Evolutionary conservation across 2,329 filamentous ascomycete genomes (phyloP), one percentile per base, ranked within the genome.

Genomic region (Beauveria sp.): DNA sequence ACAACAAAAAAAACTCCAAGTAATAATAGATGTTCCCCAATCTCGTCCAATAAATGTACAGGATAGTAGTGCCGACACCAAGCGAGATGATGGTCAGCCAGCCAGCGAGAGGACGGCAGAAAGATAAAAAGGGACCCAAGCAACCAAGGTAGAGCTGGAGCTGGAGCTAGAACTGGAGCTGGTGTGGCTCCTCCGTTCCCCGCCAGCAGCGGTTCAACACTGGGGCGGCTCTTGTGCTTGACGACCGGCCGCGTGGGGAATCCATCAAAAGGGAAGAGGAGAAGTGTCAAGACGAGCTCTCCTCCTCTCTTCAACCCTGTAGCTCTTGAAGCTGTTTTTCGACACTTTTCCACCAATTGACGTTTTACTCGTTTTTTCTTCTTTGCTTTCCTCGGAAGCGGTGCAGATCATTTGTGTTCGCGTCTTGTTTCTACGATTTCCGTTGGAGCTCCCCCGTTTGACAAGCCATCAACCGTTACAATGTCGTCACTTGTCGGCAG

Each of bases 401-500:
- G 30, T 12, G 30, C 12, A 34, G 30, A 34, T 4, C 30, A 34
- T 34, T 34, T 34, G 30, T 34, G 30, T 34, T 34, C 14, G 4
- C 30, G 8, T 52, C 20, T 30, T n/a, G 22, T 16, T 20, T 52
- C 16, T 22, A n/a, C 14, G 30, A 34, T 34, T 34, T 14, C 30
- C 10, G 12, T 34, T 24, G 16, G 28, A 34, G n/a, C 2, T 24
- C 9, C 16, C 20, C 8, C n/a, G 26, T 26, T 34, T 57, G 34
- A 16, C 34, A 37, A 37, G 34, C 34, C 34, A 14, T 37, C 34
- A 16, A 37, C 10, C 12, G 2, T 37, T 5, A 46, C 64, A 65
- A 80, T 81, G 79, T 72, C 74, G 65, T 69, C 72, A 62, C 66
- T 73, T 41, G 64, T 72, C 53, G 69, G 70, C 63, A 73, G 80